Base-by-base conservation (phyloP, 371 early-diverging fungal species). In the Mucor ambiguus region DNA sequence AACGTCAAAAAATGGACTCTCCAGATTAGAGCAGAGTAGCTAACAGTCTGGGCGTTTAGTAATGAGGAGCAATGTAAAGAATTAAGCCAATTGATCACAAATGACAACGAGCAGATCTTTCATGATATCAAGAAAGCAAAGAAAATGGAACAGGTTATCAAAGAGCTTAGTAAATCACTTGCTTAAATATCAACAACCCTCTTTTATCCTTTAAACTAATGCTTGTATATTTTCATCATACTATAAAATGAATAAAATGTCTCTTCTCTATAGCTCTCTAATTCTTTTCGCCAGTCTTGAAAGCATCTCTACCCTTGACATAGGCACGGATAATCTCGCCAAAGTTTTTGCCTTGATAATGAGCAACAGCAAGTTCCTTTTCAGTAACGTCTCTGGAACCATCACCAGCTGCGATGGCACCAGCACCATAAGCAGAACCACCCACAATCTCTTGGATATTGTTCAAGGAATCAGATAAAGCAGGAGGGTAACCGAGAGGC, bases 351-450 rank as follows among this genome's bases (percentile, higher is more conserved):
- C 90, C 90, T 76, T 90, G 90, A 48, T 63, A 32, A 41, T 66
- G 70, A 20, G 92, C 94, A 43, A 90, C 68, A 26, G 77, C 83
- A n/a, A 86, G 71, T 77, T 94, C 95, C 52, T 74, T 72, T 35
- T 72, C 72, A 29, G 75, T 65, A 5, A 85, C 81, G 68, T 82
- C 77, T 30, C 90, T 81, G 22, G 79, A 75, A 1, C 91, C 93
- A 64, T 93, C 89, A 41, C 85, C 79, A 26, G 72, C 76, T 14
- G 92, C 84, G 38, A 94, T 67, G 12, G 90, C 81, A 60, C 85
- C 87, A 58, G 84, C 90, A 30, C 87, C 96, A 80, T 88, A 95
- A 7, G 94, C 83, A 37, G 85, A 81, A 0, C 92, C 93, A 54
- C 93, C 93, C 35, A 83, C 62, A 18, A 83, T 76, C 32, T 77